Base-by-base conservation (phyloP, 352 stramenopile genomes). In the Pythium phragmiticola region DNA sequence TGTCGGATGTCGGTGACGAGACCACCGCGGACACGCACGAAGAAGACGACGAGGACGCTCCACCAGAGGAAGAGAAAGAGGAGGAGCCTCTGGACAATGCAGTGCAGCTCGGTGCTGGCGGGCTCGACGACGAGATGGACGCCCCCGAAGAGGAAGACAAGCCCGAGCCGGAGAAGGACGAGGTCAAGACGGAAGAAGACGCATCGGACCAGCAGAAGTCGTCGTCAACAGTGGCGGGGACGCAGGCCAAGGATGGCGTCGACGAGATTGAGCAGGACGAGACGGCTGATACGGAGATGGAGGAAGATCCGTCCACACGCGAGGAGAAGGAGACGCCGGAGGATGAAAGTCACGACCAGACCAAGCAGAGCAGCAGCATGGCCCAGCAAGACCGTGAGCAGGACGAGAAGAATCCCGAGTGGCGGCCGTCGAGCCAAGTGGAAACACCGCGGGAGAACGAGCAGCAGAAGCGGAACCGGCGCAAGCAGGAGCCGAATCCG, bases 401-500 rank as follows among this genome's bases (percentile, higher is more conserved):
- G 53, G 45, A 75, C 30, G 68, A 75, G 63, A 83, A 75, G 63
- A 83, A 73, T 54, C 69, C 72, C 28, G 69, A 76, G 13, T 72
- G 65, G 69, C 65, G 61, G n/a, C 61, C 69, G 56, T 64, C 59
- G 36, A 58, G 68, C 77, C 30, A 73, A 49, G 30, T 75, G 68
- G 69, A 82, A n/a, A 52, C 64, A 12, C 72, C 84, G 3, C 64
- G 71, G 37, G 68, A 88, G 48, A 77, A 75, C 41, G 82, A 88
- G 3, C 78, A 93, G 57, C 89, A 95, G 60, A 88, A 90, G 34
- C 81, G 82, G 14, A 80, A 93, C 30, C 70, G 73, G 39, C 76
- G 84, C 37, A 82, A 82, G 16, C 87, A 87, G 47, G 82, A 96
- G 64, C 93, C 95, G 11, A 99, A 99, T 70, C 96, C 96, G 59